A percentile compares a stretch with the other conserved stretches of the same genome.
These are phyloP conservation scores for Blastomyces gilchristii DNA, from an alignment of 2,329 filamentous ascomycete species.

Conservation along the genomic window DNA sequence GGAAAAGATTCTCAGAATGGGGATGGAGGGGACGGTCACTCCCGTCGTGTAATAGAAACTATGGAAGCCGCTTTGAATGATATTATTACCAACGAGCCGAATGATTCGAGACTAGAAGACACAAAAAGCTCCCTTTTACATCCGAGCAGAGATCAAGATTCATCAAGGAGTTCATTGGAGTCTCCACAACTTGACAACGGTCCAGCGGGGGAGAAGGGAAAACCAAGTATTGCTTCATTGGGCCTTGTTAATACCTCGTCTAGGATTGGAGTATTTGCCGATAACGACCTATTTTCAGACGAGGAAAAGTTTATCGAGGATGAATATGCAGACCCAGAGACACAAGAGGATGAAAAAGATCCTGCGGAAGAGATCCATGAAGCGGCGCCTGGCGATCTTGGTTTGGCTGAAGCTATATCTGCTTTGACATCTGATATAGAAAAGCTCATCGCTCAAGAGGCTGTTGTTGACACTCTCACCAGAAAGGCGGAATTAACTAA, in stretches of 20 bases:
- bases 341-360: slow-evolving; percentile 46
- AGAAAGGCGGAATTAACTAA: slow-evolving; percentile 95
- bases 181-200: slow-evolving; percentile 36
- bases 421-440: slow-evolving; percentile 84
- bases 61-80: slow-evolving; percentile 87
- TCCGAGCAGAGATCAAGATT: slow-evolving; percentile 48
- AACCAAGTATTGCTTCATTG: slow-evolving; percentile 80
- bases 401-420: slow-evolving; percentile 84
- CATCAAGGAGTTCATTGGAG: slow-evolving; percentile 54
- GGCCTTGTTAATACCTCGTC: slow-evolving; percentile 81
- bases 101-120: slow-evolving; percentile 46
- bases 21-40: slow-evolving; percentile 44
- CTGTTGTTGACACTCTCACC: slow-evolving; percentile 81
- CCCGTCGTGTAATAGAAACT: slow-evolving; percentile 75
- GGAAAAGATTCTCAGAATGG: slow-evolving; percentile 57
- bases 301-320: slow-evolving; percentile 78
- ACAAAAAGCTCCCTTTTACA: slow-evolving; percentile 35
- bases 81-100: slow-evolving; percentile 76
- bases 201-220: slow-evolving; percentile 46
- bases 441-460: slow-evolving; percentile 74
- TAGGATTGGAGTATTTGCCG: slow-evolving; percentile 82
- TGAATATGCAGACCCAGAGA: slow-evolving; percentile 64
- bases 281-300: slow-evolving; percentile 87
- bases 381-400: slow-evolving; percentile 87
- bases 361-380: slow-evolving; percentile 79